Percentiles rank a stretch among this genome's conserved stretches.
phyloP scores from a whole-genome alignment of 768 basidiomycete genomes.

The Pleurotus pulmonarius region DNA sequence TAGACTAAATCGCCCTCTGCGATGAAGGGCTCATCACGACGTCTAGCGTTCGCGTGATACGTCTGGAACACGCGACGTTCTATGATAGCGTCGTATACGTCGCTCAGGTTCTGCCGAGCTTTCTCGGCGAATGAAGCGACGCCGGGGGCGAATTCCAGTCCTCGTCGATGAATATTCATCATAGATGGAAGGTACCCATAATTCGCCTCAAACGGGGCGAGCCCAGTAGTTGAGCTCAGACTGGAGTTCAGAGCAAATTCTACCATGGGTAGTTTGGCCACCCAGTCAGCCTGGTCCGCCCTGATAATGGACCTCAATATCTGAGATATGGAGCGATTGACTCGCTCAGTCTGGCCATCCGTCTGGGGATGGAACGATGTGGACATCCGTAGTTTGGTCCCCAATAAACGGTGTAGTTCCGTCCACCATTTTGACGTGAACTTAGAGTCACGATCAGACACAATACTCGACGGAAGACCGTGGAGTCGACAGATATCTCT shows the following conservation, averaged over 20 bases:
- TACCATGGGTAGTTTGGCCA: not conserved
- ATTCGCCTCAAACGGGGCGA: not conserved
- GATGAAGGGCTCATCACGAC: slow-evolving; percentile 12
- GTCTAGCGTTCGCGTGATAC: slow-evolving; percentile 21
- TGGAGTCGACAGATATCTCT: slow-evolving; percentile 25
- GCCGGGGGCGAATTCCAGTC: slow-evolving; percentile 11
- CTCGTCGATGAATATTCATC: slow-evolving; percentile 11
- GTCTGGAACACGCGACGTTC: slow-evolving; percentile 24
- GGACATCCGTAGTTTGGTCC: slow-evolving; percentile 28
- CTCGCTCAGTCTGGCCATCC: slow-evolving; percentile 27
- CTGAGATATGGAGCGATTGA: slow-evolving; percentile 24
- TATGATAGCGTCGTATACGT: slow-evolving; percentile 30
- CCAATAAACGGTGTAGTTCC: slow-evolving; percentile 19
- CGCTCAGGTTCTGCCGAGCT: slow-evolving; percentile 3
- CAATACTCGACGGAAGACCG: slow-evolving; percentile 23
- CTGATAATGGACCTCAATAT: slow-evolving; percentile 21
- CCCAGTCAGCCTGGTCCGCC: slow-evolving; percentile 29
- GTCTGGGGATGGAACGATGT: slow-evolving; percentile 39
- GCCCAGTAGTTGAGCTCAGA: slow-evolving; percentile 8
- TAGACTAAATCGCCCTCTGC: slow-evolving; percentile 24
- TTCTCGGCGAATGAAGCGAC: slow-evolving; percentile 20
- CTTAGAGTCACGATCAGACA: slow-evolving; percentile 27
- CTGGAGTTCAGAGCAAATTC: slow-evolving; percentile 33
- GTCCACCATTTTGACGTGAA: slow-evolving; percentile 34
- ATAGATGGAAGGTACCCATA: slow-evolving; percentile 16